Evolutionary conservation across 2,329 filamentous ascomycete species (phyloP), one percentile per base, ranked within the genome.

Genomic region (Alternaria sp.): DNA sequence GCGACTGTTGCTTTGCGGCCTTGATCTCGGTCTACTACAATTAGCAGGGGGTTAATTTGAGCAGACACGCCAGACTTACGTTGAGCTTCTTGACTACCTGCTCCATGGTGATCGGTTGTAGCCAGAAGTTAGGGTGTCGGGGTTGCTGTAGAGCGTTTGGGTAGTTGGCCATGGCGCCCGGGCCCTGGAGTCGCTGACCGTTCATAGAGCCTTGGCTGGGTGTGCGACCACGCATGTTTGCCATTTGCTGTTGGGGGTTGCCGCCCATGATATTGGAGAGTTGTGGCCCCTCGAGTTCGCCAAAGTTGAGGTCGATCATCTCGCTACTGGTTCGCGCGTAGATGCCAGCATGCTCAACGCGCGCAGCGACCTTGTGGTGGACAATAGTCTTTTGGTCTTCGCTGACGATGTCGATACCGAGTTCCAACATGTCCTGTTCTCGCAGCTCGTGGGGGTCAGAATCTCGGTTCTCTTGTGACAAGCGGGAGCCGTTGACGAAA

Each of bases 311-410:
- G 74, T 97, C 93, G 69, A 96, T 80, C 48, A 94, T 87, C 74
- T 92, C 96, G 70, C 87, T 92, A 9, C 89, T 87, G 11, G 70
- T 66, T 54, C 90, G 86, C 45, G 86, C 89, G 65, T 94, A 87
- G 66, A 94, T 90, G 7, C 95, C 95, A 40, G 95, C 93, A 81
- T 97, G 93, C 78, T 99, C 95, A 57, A 99, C 93, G 77, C 96
- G 96, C 57, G 95, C 94, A 20, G 94, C 94, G 49, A 99, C 95
- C 77, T 99, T 99, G 82, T 98, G 95, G 76, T 99, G 95, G 14
- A 99, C 94, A 28, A 99, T 93, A 0, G 94, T 97, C 81, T 97
- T 98, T 78, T 98, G 94, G 77, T 99, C 95, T 78, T 99, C 95
- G 79, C 93, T 97, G 53, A 99, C 94, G 74, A 99, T 99, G 76